Conservation (phyloP, 208 protist genomes). For the Trypanosoma rangeli region DNA sequence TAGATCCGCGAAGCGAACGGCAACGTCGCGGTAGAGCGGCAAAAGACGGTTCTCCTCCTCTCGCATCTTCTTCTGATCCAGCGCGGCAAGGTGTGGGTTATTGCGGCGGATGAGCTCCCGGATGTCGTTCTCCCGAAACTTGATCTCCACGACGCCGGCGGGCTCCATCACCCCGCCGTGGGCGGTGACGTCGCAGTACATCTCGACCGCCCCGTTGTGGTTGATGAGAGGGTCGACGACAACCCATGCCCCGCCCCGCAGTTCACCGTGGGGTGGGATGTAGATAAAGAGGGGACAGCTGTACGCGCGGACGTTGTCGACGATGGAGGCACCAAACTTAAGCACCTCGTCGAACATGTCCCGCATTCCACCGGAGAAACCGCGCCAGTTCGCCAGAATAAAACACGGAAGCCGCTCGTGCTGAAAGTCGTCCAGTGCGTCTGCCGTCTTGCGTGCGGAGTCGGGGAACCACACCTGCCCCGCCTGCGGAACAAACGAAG, state of each 20-base stretch:
- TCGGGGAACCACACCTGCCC: slow-evolving; percentile 98
- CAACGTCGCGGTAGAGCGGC: slow-evolving; percentile 93
- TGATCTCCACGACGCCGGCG: slow-evolving; percentile 95
- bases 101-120: slow-evolving; percentile 89
- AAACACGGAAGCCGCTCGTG: neutral
- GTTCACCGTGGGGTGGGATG: slow-evolving; percentile 95
- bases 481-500: slow-evolving; percentile 75
- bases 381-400: slow-evolving; percentile 98
- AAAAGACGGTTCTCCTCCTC: slow-evolving; percentile 60
- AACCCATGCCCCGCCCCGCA: slow-evolving; percentile 98
- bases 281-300: slow-evolving; percentile 97
- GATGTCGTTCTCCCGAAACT: slow-evolving; percentile 93
- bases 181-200: slow-evolving; percentile 94
- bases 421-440: neutral
- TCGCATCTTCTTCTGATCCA: slow-evolving; percentile 42
- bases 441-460: slow-evolving; percentile 95
- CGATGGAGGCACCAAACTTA: slow-evolving; percentile 98
- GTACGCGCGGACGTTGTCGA: slow-evolving; percentile 97
- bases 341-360: slow-evolving; percentile 99
- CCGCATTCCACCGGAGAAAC: slow-evolving; percentile 98
- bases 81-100: slow-evolving; percentile 55
- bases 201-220: slow-evolving; percentile 94
- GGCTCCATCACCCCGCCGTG: slow-evolving; percentile 97
- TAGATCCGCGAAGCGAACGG: slow-evolving; percentile 95
- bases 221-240: slow-evolving; percentile 98